Conservation (phyloP, 164 flowering plant species). For the Sedum album region DNA sequence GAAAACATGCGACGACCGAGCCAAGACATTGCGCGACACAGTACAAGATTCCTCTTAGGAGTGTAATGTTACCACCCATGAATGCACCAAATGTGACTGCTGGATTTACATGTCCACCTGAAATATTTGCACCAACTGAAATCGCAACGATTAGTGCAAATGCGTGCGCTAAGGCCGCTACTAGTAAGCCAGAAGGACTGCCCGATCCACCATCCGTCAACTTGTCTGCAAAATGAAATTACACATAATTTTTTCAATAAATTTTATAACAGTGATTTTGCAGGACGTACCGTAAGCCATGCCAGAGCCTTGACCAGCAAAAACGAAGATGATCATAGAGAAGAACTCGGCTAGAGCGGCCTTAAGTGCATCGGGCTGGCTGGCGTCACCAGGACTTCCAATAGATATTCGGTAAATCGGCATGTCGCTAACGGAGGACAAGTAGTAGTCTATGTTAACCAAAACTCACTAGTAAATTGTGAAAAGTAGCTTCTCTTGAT, state of each 20-base stretch:
- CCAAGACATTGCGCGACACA: slow-evolving; percentile 7
- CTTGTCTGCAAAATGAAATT: slow-evolving; percentile 23
- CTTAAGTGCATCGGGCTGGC: too few relatives aligned
- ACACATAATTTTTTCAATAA: too few relatives aligned
- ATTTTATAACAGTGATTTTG: too few relatives aligned
- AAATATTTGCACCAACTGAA: slow-evolving; percentile 40
- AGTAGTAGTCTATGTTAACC: background rate
- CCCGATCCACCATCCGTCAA: slow-evolving; percentile 26
- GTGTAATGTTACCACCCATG: background rate
- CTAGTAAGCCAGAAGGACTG: slow-evolving; percentile 42
- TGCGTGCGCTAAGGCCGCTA: slow-evolving; percentile 46
- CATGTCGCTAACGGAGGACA: slow-evolving; percentile 17
- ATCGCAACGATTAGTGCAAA: slow-evolving; percentile 52
- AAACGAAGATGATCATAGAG: too few relatives aligned
- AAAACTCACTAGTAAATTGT: too few relatives aligned
- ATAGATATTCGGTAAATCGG: slow-evolving; percentile 27
- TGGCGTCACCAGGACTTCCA: slow-evolving; percentile 38
- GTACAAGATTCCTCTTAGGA: slow-evolving; percentile 9
- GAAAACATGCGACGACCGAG: slow-evolving; percentile 17
- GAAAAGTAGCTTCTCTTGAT: too few relatives aligned
- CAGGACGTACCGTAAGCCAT: slow-evolving; percentile 29
- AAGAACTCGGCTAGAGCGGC: too few relatives aligned
- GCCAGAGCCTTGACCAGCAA: too few relatives aligned
- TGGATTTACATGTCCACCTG: slow-evolving; percentile 58
- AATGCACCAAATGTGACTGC: slow-evolving; percentile 30